phyloP scores from a whole-genome alignment of 2,329 filamentous ascomycete species.

The Trichoderma simmonsii region DNA sequence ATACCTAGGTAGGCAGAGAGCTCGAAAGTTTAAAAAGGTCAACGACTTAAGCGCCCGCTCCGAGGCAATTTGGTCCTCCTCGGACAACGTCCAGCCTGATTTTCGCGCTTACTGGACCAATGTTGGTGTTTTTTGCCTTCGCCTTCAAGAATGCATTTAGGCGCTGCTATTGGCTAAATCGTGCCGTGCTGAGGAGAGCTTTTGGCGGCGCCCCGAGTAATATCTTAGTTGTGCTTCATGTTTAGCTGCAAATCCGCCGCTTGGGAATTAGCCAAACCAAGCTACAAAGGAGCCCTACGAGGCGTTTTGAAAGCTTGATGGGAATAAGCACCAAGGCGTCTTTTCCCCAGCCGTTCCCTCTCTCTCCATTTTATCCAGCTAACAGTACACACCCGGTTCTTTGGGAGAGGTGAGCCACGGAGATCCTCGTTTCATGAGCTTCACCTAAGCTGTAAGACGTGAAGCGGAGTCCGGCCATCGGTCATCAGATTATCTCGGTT shows the following conservation, averaged over 20 bases:
- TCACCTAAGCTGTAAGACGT: background rate
- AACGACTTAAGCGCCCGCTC: background rate
- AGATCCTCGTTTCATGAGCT: background rate
- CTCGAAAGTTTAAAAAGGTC: background rate
- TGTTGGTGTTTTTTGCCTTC: background rate
- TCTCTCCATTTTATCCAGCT: background rate
- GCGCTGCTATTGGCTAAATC: background rate
- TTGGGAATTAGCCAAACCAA: background rate
- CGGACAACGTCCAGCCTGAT: background rate
- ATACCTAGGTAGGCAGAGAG: background rate
- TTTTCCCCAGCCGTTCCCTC: background rate
- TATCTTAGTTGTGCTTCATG: background rate
- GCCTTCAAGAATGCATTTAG: background rate
- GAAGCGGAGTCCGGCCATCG: background rate
- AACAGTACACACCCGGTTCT: background rate
- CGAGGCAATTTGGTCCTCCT: background rate
- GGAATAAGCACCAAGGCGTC: background rate
- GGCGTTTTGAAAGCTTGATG: background rate
- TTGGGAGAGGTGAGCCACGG: background rate
- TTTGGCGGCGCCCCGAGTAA: background rate
- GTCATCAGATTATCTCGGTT: background rate
- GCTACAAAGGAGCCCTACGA: background rate
- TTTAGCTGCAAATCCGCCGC: background rate
- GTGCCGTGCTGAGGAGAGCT: background rate
- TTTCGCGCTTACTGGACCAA: conserved; percentile 10